Conservation (phyloP, 208 protist genomes). For the Trypanosoma congolense region DNA sequence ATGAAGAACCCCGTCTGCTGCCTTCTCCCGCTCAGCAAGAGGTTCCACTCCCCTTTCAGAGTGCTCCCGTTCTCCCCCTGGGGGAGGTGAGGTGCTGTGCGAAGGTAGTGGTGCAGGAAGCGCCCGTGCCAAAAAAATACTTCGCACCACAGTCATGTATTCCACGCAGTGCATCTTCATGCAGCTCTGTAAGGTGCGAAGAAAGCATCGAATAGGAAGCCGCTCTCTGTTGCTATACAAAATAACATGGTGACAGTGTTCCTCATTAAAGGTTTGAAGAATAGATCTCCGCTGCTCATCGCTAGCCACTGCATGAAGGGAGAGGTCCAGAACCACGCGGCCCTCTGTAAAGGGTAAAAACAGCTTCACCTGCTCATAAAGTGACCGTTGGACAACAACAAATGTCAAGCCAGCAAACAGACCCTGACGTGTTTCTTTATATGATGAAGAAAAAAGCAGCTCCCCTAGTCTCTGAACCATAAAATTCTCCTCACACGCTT, state of each 20-base stretch:
- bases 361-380: slow-evolving; percentile 49
- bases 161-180: slow-evolving; percentile 46
- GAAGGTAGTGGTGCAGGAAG: slow-evolving; percentile 18
- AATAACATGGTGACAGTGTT: slow-evolving; percentile 43
- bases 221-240: slow-evolving; percentile 50
- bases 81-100: background rate
- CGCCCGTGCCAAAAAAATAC: slow-evolving; percentile 24
- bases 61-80: background rate
- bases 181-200: slow-evolving; percentile 28
- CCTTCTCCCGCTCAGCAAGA: background rate
- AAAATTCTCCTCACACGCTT: background rate
- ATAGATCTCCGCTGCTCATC: slow-evolving; percentile 3
- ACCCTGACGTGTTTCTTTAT: slow-evolving; percentile 29
- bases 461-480: background rate
- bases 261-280: slow-evolving; percentile 30
- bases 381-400: slow-evolving; percentile 47
- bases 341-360: slow-evolving; percentile 51
- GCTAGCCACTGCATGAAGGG: slow-evolving; percentile 15
- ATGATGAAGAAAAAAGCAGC: slow-evolving; percentile 20
- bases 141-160: slow-evolving; percentile 40
- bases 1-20: too few species aligned
- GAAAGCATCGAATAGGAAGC: slow-evolving; percentile 32
- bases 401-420: slow-evolving; percentile 51
- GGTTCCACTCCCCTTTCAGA: too few species aligned
- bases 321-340: slow-evolving; percentile 40